phyloP scores from a whole-genome alignment of 148 eudicot species.

The Silene conica region DNA sequence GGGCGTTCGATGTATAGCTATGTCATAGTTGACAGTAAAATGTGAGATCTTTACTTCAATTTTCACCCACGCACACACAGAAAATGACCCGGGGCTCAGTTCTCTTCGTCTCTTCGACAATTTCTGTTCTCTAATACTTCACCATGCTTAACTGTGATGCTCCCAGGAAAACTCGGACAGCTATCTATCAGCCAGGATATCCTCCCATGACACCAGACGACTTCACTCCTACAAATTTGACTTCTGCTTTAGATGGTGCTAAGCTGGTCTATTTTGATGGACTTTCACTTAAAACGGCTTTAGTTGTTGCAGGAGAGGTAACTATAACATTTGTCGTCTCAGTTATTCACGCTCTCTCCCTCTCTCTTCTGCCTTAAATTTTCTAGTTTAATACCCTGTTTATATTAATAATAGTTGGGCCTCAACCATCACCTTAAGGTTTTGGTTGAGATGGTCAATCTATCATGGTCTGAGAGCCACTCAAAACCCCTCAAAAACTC shows the following conservation, averaged over 20 bases:
- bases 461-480: no score
- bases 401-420: no score
- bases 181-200: slow-evolving; percentile 80
- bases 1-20: slow-evolving; percentile 87
- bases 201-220: slow-evolving; percentile 84
- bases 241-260: slow-evolving; percentile 61
- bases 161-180: slow-evolving; percentile 82
- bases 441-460: no score
- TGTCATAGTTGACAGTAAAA: slow-evolving; percentile 70
- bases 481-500: no score
- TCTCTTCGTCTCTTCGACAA: neutral
- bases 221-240: slow-evolving; percentile 40
- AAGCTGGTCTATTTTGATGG: slow-evolving; percentile 70
- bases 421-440: no score
- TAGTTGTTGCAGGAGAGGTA: slow-evolving; percentile 67
- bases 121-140: neutral
- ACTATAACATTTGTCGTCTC: neutral
- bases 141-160: slow-evolving; percentile 3
- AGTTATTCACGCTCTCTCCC: neutral
- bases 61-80: no score
- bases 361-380: no score
- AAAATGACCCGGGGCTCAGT: neutral
- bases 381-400: no score
- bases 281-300: slow-evolving; percentile 61
- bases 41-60: slow-evolving; percentile 39